These are phyloP conservation scores for Aspergillus neotritici DNA, from an alignment of 2,329 filamentous ascomycete genomes.

Conservation along the genomic window DNA sequence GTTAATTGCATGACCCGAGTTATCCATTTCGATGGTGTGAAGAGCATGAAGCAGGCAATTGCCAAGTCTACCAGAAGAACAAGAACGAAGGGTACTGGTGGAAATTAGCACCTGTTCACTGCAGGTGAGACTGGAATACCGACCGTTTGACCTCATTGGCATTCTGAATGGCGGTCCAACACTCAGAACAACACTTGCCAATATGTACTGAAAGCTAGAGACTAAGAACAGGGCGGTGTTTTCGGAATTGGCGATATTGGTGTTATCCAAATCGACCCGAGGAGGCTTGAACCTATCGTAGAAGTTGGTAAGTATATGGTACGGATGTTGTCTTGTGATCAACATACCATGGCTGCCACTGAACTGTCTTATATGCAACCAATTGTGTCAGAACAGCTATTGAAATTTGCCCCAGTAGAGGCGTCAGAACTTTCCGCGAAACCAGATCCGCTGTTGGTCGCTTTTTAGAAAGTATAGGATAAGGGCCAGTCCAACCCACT, in stretches of 20 bases:
- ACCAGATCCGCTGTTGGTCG: constrained; percentile 88
- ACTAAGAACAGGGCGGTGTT: constrained; percentile 87
- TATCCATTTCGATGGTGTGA: constrained; percentile 65
- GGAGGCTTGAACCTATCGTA: constrained; percentile 67
- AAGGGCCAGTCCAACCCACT: constrained; percentile 94
- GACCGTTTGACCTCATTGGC: constrained; percentile 71
- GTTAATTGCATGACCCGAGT: constrained; percentile 79
- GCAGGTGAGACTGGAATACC: constrained; percentile 30
- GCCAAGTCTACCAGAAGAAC: constrained; percentile 65
- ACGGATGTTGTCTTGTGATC: not conserved
- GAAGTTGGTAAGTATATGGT: constrained; percentile 11
- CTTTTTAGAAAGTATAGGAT: constrained; percentile 70
- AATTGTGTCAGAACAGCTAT: constrained; percentile 75
- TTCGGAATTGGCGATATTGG: constrained; percentile 84
- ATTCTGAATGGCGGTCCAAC: constrained; percentile 89
- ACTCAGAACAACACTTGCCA: constrained; percentile 81
- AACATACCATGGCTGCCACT: constrained; percentile 68
- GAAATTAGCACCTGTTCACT: not conserved
- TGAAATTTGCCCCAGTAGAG: constrained; percentile 79
- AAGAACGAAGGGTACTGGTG: constrained; percentile 70
- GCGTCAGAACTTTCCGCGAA: constrained; percentile 83
- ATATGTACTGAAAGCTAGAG: constrained; percentile 91
- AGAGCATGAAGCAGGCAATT: constrained; percentile 73
- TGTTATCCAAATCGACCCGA: constrained; percentile 66
- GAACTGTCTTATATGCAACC: constrained; percentile 66